Base-by-base conservation (phyloP, 176 grass and related monocot species). In the Eleusine coracana region DNA sequence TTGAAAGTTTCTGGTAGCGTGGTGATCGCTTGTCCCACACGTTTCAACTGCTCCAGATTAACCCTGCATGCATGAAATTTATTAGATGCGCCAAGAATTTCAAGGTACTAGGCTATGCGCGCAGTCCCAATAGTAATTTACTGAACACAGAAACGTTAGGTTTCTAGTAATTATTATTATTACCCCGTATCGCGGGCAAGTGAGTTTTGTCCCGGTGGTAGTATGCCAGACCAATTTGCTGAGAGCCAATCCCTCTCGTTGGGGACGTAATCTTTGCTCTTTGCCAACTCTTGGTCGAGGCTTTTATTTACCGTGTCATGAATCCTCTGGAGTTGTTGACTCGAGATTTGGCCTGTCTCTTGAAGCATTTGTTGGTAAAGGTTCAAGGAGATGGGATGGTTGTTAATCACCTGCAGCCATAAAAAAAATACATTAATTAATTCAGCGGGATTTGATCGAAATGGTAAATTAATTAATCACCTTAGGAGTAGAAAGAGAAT, bases 241-340 rank as follows among this genome's bases (percentile, higher is more conserved):
- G 95, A 87, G n/a, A 97, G 86, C 95, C 95, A 97, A 78, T 97
- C 95, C 75, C 95, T 89, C 54, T 88, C 90, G 66, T 92, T 94
- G 11, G 95, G 88, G 56, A 94, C 77, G 60, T 92, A 97, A 63
- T 97, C 90, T 82, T 94, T 97, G 82, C 95, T 97, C 76, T 92
- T 94, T 10, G 77, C 29, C 4, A 94, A 94, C 46, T 97, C 95
- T 78, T 94, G 84, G 75, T 97, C 94, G 54, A 97, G 71, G 51
- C 91, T 97, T 78, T 70, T 29, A 78, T 87, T 94, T 36, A 97
- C 88, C 74, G 94, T 97, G 48, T 89, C 86, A 3, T 91, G 95
- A 71, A 97, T 97, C 70, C 40, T 94, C 45, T 93, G 66, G 81
- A 94, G 76, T 64, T 92, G 86, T 86, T 89, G 88, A 66, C 89